Evolutionary conservation across 345 rosid genomes (phyloP), one percentile per base, ranked within the genome.

Genomic region (Punica granatum): DNA sequence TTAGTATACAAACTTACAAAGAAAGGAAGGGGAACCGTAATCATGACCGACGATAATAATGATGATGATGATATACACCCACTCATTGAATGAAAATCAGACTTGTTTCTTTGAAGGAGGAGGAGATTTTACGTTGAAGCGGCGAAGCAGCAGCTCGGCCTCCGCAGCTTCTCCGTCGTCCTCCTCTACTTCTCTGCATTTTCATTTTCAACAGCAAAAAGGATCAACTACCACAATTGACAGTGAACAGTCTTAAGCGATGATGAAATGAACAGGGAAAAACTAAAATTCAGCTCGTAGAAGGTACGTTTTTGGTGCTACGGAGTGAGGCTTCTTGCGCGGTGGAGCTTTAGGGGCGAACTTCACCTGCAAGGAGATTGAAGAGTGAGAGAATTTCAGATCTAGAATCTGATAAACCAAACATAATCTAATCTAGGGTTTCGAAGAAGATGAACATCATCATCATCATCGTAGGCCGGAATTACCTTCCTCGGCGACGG

Each of bases 301-400:
- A 12, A 31, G 44, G 30, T 70, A 78, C 84, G 77, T 64, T 75
- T 67, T 69, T 32, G 74, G 70, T 7, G 72, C 30, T 54, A 53
- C 28, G 67, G 61, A 25, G n/a, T 32, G 72, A 32, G 73, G 69
- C 71, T 67, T 78, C 76, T 77, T 75, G 43, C 67, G 78, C 49
- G 85, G 58, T 42, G 75, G 86, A 56, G 69, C 73, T 72, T 70
- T 84, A 3, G 88, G 88, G 39, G 59, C 32, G 53, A 82, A 84
- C 71, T 71, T 79, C 3, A 33, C 25, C 86, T 84, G 84, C 70
- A 28, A 62, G n/a, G 26, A 62, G 66, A 63, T 28, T 63, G 18
- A 15, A 26, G 33, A 10, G 46, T 7, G 28, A 39, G 48, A 26
- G 10, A 63, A 9, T 34, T 35, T 19, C 15, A 26, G 66, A 63